Evolutionary conservation across 2,329 filamentous ascomycete genomes (phyloP), one percentile per base, ranked within the genome.

Genomic region (Xylariaceae sp.): DNA sequence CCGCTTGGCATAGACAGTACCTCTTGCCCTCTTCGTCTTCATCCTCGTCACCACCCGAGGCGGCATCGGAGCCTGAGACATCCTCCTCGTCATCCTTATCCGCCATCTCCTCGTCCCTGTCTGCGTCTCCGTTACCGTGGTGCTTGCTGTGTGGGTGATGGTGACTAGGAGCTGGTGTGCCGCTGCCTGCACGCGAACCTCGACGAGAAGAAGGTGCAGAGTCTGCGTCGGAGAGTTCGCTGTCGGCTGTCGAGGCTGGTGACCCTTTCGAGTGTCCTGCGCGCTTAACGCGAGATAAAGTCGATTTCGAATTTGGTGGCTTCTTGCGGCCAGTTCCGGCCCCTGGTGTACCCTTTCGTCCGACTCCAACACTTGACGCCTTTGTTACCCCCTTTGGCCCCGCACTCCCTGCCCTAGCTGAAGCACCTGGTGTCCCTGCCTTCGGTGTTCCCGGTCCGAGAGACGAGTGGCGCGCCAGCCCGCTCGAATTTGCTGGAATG

Each of bases 1-100:
- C 87, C 64, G 88, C 88, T 70, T 92, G 87, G 71, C 90, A 94
- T 24, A 87, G 80, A 73, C 90, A 94, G 73, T 94, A 94, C 70
- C 91, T 89, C 67, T 88, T 87, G 72, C 92, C 88, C 58, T 87
- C 86, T 49, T 85, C 85, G 35, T 87, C 87, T 50, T 91, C 88
- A 43, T 91, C 87, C 26, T 87, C 85, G 18, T 60, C 58, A 13
- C 58, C 50, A 27, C 55, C 55, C n/a, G 58, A 60, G 7, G 53
- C 56, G 15, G 46, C 53, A 33, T 50, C 58, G 7, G 75, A 80
- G 50, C 79, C 80, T 23, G 81, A 61, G 16, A 45, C 49, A 3
- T 53, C 56, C n/a, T 61, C 54, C 51, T 84, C 84, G 62, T 86
- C 79, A 47, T 73, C 73, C 43, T 67, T 66, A 46, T 77, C 74